Evolutionary conservation across 2,329 filamentous ascomycete genomes (phyloP).

Genomic region (Fusarium pininemorale): DNA sequence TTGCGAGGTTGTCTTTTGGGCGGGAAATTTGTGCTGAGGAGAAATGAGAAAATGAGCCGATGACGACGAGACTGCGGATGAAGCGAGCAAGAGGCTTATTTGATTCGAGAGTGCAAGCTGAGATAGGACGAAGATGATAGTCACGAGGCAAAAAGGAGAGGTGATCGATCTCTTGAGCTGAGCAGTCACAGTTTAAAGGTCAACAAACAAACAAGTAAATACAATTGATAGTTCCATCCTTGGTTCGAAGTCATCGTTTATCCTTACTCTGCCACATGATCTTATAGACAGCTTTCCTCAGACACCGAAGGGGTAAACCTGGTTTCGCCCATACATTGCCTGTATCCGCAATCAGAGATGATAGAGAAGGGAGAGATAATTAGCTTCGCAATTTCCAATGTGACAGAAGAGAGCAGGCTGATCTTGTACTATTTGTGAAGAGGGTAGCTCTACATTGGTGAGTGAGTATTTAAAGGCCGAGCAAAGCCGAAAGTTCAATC

Average conservation of each 20-base stretch:
- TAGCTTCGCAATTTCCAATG: too few relatives aligned
- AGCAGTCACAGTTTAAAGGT: constrained; percentile 9
- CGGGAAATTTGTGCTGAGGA: not conserved
- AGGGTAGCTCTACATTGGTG: not conserved
- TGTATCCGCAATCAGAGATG: not conserved
- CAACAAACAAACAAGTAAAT: constrained; percentile 21
- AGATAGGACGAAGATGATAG: not conserved
- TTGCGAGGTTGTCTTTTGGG: not conserved
- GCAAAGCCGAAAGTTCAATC: not conserved
- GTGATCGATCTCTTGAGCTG: not conserved
- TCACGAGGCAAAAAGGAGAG: not conserved
- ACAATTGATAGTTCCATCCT: constrained; percentile 14
- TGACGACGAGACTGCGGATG: constrained; percentile 3
- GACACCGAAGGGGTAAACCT: not conserved
- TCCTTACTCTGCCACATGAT: not conserved
- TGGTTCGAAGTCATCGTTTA: not conserved
- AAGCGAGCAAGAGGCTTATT: not conserved
- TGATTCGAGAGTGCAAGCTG: constrained; percentile 4
- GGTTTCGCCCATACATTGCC: not conserved
- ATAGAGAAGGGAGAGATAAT: not conserved
- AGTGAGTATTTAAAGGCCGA: not conserved
- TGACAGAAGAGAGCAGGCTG: not conserved
- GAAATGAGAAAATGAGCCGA: not conserved
- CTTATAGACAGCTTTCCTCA: not conserved
- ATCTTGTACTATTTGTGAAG: not conserved